These are phyloP conservation scores for Colletotrichum lentis DNA, from an alignment of 2,329 filamentous ascomycete genomes.

Conservation along the genomic window DNA sequence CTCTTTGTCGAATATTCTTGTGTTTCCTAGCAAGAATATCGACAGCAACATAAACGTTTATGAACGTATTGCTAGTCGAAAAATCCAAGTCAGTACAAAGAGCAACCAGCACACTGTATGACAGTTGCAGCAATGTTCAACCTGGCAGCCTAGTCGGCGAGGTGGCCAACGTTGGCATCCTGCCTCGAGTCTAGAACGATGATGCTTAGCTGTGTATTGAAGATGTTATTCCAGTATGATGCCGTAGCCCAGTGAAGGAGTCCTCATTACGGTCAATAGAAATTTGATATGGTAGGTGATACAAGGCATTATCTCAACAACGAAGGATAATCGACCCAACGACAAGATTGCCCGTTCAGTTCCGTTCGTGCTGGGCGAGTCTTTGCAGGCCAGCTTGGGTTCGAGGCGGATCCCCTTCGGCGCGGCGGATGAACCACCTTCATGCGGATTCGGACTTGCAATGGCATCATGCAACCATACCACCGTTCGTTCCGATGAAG, in stretches of 20 bases:
- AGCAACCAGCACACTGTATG: too few relatives aligned
- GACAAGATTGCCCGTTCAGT: neutral
- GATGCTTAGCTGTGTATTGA: too few relatives aligned
- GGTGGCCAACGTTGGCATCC: too few relatives aligned
- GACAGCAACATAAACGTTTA: neutral
- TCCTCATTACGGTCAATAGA: too few relatives aligned
- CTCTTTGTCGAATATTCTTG: neutral
- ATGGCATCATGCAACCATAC: slow-evolving; percentile 1
- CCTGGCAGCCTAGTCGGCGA: too few relatives aligned
- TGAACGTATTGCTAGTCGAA: neutral
- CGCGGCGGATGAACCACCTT: neutral
- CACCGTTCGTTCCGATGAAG: neutral
- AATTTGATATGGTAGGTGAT: neutral
- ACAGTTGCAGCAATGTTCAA: too few relatives aligned
- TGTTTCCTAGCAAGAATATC: neutral
- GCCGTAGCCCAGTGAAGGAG: too few relatives aligned
- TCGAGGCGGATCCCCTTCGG: neutral
- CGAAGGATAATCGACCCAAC: neutral
- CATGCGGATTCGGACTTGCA: neutral
- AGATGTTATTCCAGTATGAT: too few relatives aligned
- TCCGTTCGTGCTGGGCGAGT: neutral
- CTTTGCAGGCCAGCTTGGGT: neutral
- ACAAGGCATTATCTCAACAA: neutral
- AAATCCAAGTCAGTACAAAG: neutral
- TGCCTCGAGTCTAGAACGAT: too few relatives aligned